Evolutionary conservation across 2,329 filamentous ascomycete species (phyloP).

Genomic region (Lecanicillium sp.): DNA sequence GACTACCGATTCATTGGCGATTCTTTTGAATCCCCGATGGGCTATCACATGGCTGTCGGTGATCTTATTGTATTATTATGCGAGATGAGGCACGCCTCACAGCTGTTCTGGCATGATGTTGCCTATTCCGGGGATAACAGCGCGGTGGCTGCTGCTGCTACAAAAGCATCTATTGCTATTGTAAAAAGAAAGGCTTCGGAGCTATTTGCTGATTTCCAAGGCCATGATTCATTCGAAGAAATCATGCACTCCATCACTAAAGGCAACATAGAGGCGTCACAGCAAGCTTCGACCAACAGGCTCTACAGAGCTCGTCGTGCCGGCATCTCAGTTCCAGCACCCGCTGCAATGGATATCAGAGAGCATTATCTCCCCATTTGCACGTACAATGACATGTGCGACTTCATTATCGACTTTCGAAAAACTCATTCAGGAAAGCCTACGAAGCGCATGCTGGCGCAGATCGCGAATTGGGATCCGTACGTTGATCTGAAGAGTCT

Average conservation of each 20-base stretch:
- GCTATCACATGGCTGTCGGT: conserved; percentile 39
- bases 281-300: neutral
- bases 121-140: conserved; percentile 38
- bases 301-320: neutral
- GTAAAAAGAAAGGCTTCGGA: conserved; percentile 30
- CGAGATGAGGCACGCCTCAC: conserved; percentile 32
- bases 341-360: conserved; percentile 21
- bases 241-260: conserved; percentile 35
- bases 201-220: conserved; percentile 42
- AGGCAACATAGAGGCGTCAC: conserved; percentile 25
- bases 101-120: conserved; percentile 37
- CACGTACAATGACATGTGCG: conserved; percentile 35
- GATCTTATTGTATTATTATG: conserved; percentile 31
- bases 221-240: conserved; percentile 36
- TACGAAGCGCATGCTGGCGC: conserved; percentile 35
- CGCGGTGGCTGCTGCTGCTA: conserved; percentile 37
- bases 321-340: neutral
- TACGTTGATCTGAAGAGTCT: conserved; percentile 31
- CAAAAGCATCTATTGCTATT: conserved; percentile 36
- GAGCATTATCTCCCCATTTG: conserved; percentile 40
- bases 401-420: conserved; percentile 41
- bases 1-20: conserved; percentile 38
- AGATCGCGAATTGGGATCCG: conserved; percentile 37
- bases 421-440: conserved; percentile 39
- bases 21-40: conserved; percentile 27